Base-by-base conservation (phyloP, 345 rosid species). In the Brassica incana region DNA sequence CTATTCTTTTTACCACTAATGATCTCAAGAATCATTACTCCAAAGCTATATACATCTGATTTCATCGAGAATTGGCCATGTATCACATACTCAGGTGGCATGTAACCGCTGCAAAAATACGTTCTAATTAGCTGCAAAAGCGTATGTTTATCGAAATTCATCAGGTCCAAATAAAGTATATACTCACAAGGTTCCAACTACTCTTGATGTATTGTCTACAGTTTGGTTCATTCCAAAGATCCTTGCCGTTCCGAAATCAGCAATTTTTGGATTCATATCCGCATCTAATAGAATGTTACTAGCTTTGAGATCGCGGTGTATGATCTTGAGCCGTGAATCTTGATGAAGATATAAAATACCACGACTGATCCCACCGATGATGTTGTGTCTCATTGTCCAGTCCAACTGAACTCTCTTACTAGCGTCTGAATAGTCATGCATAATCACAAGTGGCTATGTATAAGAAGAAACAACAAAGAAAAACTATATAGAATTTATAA, bases 201-300 rank as follows among this genome's bases (percentile, higher is more conserved):
- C 68, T 71, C 83, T 78, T 14, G 61, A 72, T 3, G 95, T 91
- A n/a, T 69, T 86, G 16, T 38, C 81, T 72, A 61, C 61, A 48
- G 71, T 60, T 71, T 80, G 81, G 69, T 85, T 71, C 3, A 71
- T 78, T 5, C 82, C 80, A 5, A 88, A 80, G 20, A 89, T 86
- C 73, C 81, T 85, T 16, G 91, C 88, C 82, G 84, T 80, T 12
- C 93, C 89, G 50, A 89, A 90, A 75, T 90, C 92, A 5, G 91
- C 84, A 14, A 88, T 86, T 77, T 88, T 89, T 5, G 90, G 84
- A 35, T 83, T 85, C 92, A 88, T 81, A 0, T 83, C 85, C 0
- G 16, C 80, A 69, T 90, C 92, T 10, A 89, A 61, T 27, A 87
- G 76, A 52, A 89, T 75, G 59, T 91, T 88, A 75, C 89, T 82